Conservation (phyloP, 768 basidiomycete genomes). For the Omphalotus guepiniiformis region DNA sequence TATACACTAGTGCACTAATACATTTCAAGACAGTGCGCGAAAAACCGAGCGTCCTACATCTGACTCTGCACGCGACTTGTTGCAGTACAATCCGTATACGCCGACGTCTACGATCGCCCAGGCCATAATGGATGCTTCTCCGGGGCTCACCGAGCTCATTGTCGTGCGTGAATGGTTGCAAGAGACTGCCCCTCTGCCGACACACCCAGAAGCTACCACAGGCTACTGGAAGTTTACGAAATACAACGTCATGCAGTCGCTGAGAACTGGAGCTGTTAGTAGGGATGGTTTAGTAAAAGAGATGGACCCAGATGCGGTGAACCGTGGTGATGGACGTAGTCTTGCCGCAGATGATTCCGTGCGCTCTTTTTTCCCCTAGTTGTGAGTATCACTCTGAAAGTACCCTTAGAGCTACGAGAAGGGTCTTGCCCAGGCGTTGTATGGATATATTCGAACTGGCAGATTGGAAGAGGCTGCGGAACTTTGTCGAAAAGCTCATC, state of each 20-base stretch:
- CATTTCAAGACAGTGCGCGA: conserved; percentile 44
- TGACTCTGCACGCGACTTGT: conserved; percentile 49
- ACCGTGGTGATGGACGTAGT: conserved; percentile 50
- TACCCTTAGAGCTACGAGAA: conserved; percentile 70
- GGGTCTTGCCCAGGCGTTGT: conserved; percentile 70
- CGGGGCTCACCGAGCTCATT: conserved; percentile 68
- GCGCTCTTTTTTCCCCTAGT: conserved; percentile 21
- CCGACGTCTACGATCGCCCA: conserved; percentile 75
- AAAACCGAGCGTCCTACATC: conserved; percentile 51
- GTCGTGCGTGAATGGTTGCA: conserved; percentile 89
- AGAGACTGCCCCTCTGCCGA: conserved; percentile 60
- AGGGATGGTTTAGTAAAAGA: conserved; percentile 53
- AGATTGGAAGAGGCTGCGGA: conserved; percentile 80
- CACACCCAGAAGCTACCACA: conserved; percentile 66
- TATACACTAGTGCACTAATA: neutral
- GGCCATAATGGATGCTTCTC: conserved; percentile 63
- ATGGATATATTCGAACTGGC: conserved; percentile 82
- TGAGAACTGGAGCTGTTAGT: conserved; percentile 43
- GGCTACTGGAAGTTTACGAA: conserved; percentile 87
- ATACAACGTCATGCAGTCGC: conserved; percentile 61
- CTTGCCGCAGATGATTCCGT: conserved; percentile 80
- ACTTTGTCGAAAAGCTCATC: conserved; percentile 74
- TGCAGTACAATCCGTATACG: conserved; percentile 75
- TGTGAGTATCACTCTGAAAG: neutral
- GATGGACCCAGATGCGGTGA: conserved; percentile 81